phyloP scores from a whole-genome alignment of 2,329 filamentous ascomycete genomes.

The Penicillium sclerotiorum region DNA sequence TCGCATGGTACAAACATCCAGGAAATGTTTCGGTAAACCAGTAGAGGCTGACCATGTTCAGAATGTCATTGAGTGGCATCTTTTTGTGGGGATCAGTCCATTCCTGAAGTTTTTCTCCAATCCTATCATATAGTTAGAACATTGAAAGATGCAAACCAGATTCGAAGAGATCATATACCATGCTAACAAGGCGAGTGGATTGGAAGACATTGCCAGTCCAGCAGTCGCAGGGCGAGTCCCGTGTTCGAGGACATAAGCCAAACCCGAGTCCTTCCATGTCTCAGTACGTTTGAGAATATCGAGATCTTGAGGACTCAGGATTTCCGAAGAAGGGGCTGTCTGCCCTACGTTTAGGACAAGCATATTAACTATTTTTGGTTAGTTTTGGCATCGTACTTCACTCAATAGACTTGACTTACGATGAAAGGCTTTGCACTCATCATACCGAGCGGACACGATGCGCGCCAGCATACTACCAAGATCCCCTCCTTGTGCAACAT shows the following conservation, averaged over 20 bases:
- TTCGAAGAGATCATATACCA: conserved; percentile 45
- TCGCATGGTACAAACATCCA: conserved; percentile 12
- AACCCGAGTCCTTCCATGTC: conserved; percentile 47
- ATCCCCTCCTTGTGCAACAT: conserved; percentile 62
- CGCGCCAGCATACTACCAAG: conserved; percentile 52
- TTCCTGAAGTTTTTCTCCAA: conserved; percentile 11
- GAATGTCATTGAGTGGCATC: conserved; percentile 4
- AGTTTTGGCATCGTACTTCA: background rate
- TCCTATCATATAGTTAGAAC: conserved; percentile 3
- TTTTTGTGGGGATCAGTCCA: conserved; percentile 9
- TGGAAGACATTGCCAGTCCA: conserved; percentile 56
- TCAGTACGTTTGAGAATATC: conserved; percentile 28
- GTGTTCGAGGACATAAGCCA: conserved; percentile 57
- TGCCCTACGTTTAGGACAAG: conserved; percentile 5
- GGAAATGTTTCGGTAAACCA: conserved; percentile 12
- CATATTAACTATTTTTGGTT: conserved; percentile 8
- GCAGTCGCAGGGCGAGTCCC: conserved; percentile 59
- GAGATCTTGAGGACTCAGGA: background rate
- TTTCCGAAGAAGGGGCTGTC: background rate
- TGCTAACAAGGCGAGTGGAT: conserved; percentile 58
- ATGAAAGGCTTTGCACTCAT: conserved; percentile 51
- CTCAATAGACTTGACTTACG: conserved; percentile 2
- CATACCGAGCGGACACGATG: conserved; percentile 44
- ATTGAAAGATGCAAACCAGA: background rate
- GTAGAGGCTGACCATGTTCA: conserved; percentile 7